Evolutionary conservation across 2,329 filamentous ascomycete genomes (phyloP), one percentile per base, ranked within the genome.

Genomic region (Microcera coccophila): DNA sequence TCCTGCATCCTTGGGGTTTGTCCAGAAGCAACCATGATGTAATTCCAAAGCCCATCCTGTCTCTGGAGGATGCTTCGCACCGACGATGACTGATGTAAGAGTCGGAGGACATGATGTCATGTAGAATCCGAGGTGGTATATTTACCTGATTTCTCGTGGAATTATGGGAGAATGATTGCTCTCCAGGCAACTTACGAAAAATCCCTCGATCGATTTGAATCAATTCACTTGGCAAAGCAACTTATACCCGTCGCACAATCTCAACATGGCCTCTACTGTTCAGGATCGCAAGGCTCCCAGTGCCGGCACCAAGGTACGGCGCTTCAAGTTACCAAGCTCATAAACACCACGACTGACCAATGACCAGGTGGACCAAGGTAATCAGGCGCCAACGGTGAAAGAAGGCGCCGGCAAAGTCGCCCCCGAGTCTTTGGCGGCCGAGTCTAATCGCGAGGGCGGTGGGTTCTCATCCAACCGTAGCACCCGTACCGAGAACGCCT

Each of bases 341-440:
- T 18, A 24, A 41, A 20, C 8, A 11, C 36, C 5, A 33, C 33
- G 21, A n/a, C 37, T 21, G 9, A 5, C n/a, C n/a, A n/a, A n/a
- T n/a, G n/a, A n/a, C n/a, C 39, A 80, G 71, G 75, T 78, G 47
- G 66, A 65, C 15, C 64, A 65, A 34, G 70, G 73, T 42, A 49
- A 63, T 45, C 64, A 76, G 36, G 71, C 78, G 34, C 75, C 79
- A 20, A 42, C 58, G 1, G 75, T 73, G 45, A 62, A 69, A 14
- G 87, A 93, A 63, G 69, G 74, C 12, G 70, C 83, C 4, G 88
- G 88, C 39, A 57, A 72, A 19, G 74, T 91, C 2, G 68, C 76
- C 34, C 70, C 75, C 12, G 85, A 85, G 65, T 91, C 86, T 5
- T 80, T 94, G 4, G 88, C 88, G 10, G 84, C 81, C 45, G 83